Evolutionary conservation across 306 rosid species (phyloP), one percentile per base, ranked within the genome.

Genomic region (Lathyrus tuberosus): DNA sequence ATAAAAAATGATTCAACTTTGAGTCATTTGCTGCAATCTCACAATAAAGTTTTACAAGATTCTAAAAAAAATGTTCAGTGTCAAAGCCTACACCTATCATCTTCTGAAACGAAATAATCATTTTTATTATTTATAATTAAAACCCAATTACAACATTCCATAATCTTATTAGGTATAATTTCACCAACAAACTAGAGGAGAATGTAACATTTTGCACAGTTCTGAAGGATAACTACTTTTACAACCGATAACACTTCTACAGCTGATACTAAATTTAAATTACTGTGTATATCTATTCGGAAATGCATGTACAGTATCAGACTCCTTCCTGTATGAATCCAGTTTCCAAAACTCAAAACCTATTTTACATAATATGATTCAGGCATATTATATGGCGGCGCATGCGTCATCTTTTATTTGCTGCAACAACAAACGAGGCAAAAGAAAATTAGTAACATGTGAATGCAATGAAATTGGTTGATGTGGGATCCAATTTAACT

Each of bases 361-460:
- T 37, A 74, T 28, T 30, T 67, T 18, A 17, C 8, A 22, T 37
- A 6, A 76, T 49, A 38, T 10, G 33, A 30, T 16, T 74, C 74
- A 78, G 60, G 46, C 64, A 48, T 49, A 56, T 67, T 78, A 64
- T 22, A 54, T 28, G 76, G 30, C 54, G 2, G 16, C 67, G 2
- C 76, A 10, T 26, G 16, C 67, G 2, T 52, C 76, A 10, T 26
- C 75, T 78, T 68, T 81, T 58, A 78, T 31, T 67, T 79, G 79
- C 96, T 90, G 84, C 83, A 73, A 58, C 65, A 71, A 48, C 44
- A 44, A 54, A 42, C 44, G 10, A 10, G 60, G 24, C 65, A 61
- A 66, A 56, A 14, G 59, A 47, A 8, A 24, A 52, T 72, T 22
- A 65, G 65, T 22, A 38, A 46, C 4, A 4, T 7, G 41, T 64